A percentile compares a stretch with the other conserved stretches of the same genome.
Conservation (phyloP, 805 yeast species). For the Kluyveromyces wickerhamii region DNA sequence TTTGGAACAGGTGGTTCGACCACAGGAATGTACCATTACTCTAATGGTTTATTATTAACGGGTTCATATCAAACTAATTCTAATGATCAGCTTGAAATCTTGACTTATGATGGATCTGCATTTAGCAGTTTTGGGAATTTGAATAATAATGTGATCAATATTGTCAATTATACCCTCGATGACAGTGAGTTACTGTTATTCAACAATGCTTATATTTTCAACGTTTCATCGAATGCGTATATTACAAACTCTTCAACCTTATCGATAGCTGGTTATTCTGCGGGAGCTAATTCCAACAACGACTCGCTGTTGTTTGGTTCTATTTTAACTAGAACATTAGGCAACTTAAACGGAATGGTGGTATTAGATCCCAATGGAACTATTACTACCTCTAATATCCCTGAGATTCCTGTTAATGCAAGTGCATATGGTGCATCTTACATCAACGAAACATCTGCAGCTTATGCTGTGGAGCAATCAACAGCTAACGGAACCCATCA, state of each 20-base stretch:
- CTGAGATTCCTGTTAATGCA: conserved; percentile 6
- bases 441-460: conserved; percentile 41
- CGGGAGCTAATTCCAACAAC: conserved; percentile 24
- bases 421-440: conserved; percentile 10
- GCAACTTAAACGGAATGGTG: conserved; percentile 17
- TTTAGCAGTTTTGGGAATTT: conserved; percentile 12
- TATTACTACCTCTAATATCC: conserved; percentile 13
- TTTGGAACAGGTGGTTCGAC: conserved; percentile 16
- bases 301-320: conserved; percentile 31
- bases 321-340: conserved; percentile 11
- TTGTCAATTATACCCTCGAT: conserved; percentile 17
- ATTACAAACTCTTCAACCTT: conserved; percentile 20
- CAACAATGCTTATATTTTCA: conserved; percentile 25
- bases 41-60: conserved; percentile 32
- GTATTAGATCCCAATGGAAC: background rate
- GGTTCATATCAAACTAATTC: conserved; percentile 16
- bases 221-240: conserved; percentile 16
- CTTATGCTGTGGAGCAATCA: conserved; percentile 46
- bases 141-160: conserved; percentile 5
- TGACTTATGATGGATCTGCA: conserved; percentile 18
- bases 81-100: conserved; percentile 3
- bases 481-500: background rate
- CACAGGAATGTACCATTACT: conserved; percentile 11
- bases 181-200: conserved; percentile 18
- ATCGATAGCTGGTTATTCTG: conserved; percentile 18